phyloP scores from a whole-genome alignment of 148 eudicot genomes.

The Vaccinium darrowii region DNA sequence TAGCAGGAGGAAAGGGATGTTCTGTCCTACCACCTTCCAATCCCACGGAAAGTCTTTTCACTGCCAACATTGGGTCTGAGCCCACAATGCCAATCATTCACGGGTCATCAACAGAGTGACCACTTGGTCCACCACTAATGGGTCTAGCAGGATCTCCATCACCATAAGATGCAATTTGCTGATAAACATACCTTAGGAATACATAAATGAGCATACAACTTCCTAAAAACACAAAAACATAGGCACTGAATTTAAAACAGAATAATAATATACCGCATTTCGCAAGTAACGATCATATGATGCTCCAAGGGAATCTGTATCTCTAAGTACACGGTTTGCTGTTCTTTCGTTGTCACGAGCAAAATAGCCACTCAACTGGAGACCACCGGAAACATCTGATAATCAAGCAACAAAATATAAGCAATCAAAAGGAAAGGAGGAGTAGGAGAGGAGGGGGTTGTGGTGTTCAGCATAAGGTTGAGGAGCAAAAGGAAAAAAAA shows the following conservation, averaged over 20 bases:
- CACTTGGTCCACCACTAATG: constrained; percentile 40
- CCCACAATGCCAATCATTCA: constrained; percentile 38
- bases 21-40: constrained; percentile 56
- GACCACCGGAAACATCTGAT: constrained; percentile 58
- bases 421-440: not conserved
- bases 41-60: constrained; percentile 44
- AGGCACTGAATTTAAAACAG: constrained; percentile 7
- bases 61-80: constrained; percentile 36
- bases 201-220: constrained; percentile 4
- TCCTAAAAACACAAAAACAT: not conserved
- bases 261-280: constrained; percentile 37
- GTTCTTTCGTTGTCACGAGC: constrained; percentile 51
- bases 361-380: constrained; percentile 52
- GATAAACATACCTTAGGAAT: constrained; percentile 17
- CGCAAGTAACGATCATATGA: constrained; percentile 71
- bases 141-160: constrained; percentile 55
- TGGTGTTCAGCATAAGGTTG: not conserved
- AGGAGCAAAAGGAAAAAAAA: not conserved
- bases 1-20: constrained; percentile 68
- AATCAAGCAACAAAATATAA: constrained; percentile 15
- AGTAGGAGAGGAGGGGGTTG: not conserved
- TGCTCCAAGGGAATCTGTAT: constrained; percentile 60
- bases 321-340: constrained; percentile 45
- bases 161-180: constrained; percentile 55
- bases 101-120: constrained; percentile 47